phyloP scores from a whole-genome alignment of 169 alveolate genomes.

The Cryptosporidium tyzzeri region DNA sequence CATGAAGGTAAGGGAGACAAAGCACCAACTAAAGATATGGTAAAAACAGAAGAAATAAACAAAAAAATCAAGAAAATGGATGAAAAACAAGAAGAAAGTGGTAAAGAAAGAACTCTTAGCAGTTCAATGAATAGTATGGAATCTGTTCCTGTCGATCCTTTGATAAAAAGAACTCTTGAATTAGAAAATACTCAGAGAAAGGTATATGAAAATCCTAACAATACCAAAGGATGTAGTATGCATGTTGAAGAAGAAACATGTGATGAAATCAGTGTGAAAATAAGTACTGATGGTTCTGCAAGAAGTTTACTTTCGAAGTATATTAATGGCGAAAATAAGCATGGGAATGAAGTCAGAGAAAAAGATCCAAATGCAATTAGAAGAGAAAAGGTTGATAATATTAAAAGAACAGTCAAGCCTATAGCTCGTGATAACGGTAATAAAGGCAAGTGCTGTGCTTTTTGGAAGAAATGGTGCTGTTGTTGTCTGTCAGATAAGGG shows the following conservation, averaged over 20 bases:
- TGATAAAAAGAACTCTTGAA: slow-evolving; percentile 31
- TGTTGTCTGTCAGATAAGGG: slow-evolving; percentile 19
- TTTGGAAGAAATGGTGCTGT: slow-evolving; percentile 27
- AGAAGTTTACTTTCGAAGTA: slow-evolving; percentile 39
- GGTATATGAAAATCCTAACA: not conserved
- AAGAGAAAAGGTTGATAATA: slow-evolving; percentile 38
- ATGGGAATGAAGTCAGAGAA: slow-evolving; percentile 12
- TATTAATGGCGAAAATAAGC: slow-evolving; percentile 31
- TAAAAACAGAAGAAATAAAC: not conserved
- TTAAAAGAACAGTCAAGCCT: slow-evolving; percentile 48
- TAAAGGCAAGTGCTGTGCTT: slow-evolving; percentile 26
- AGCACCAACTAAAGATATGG: not conserved
- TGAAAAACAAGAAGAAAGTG: not conserved
- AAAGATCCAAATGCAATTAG: slow-evolving; percentile 11
- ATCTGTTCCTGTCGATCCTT: slow-evolving; percentile 5
- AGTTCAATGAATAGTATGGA: slow-evolving; percentile 26
- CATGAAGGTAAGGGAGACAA: not conserved
- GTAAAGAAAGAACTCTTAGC: slow-evolving; percentile 3
- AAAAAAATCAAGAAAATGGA: not conserved
- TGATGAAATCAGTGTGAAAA: slow-evolving; percentile 34
- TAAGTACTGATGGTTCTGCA: slow-evolving; percentile 46
- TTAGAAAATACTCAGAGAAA: not conserved
- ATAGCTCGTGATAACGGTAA: not conserved
- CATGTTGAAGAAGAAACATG: slow-evolving; percentile 16
- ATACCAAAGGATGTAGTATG: not conserved